These are phyloP conservation scores for Candida maris DNA, from an alignment of 805 yeast species.

Conservation along the genomic window DNA sequence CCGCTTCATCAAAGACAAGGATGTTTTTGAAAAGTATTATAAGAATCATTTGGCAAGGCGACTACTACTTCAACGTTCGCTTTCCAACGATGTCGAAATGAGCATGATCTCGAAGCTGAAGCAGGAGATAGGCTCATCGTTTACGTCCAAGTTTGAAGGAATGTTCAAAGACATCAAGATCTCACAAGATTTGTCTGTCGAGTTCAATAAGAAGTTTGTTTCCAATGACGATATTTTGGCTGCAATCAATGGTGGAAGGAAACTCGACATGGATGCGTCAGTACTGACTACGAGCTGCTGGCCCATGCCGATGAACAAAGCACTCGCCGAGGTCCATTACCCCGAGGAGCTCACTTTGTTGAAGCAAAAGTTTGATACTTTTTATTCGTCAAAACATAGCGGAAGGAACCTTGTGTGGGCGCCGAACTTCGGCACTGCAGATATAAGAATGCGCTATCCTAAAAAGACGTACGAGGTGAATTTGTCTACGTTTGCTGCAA, in stretches of 20 bases:
- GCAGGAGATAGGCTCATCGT: conserved; percentile 75
- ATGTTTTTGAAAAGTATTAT: conserved; percentile 78
- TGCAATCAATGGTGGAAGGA: conserved; percentile 27
- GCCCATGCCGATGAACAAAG: conserved; percentile 52
- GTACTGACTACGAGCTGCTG: conserved; percentile 62
- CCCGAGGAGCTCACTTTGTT: conserved; percentile 44
- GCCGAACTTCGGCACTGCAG: conserved; percentile 79
- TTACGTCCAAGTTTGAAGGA: conserved; percentile 75
- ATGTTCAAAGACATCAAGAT: conserved; percentile 79
- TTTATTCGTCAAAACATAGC: conserved; percentile 47
- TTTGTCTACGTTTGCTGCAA: conserved; percentile 77
- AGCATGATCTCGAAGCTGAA: conserved; percentile 61
- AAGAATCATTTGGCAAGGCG: conserved; percentile 85
- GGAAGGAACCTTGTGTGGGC: conserved; percentile 74
- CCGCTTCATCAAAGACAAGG: conserved; percentile 73
- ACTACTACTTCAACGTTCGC: conserved; percentile 46
- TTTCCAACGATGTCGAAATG: conserved; percentile 63
- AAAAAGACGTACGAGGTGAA: conserved; percentile 71
- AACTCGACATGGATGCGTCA: conserved; percentile 43
- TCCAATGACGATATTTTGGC: conserved; percentile 15
- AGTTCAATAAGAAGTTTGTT: conserved; percentile 30
- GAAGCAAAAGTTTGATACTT: conserved; percentile 45
- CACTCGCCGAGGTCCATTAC: conserved; percentile 32
- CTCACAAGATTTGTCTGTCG: conserved; percentile 46
- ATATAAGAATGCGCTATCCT: conserved; percentile 66